Evolutionary conservation across 495 filamentous ascomycete species (phyloP).

Genomic region (Tuber microsphaerosporum): DNA sequence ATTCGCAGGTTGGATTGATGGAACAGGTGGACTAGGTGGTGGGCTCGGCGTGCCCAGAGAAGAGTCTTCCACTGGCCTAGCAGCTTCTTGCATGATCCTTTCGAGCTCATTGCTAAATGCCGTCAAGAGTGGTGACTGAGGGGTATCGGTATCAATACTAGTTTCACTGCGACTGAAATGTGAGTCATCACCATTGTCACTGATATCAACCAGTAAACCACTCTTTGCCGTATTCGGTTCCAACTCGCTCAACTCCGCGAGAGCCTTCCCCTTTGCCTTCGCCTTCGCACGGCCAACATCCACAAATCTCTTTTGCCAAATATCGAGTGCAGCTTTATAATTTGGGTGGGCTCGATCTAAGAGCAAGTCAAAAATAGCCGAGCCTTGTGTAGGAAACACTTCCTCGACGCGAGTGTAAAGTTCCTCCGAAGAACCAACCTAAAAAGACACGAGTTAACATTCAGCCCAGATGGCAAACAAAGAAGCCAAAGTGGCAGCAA

Average conservation of each 20-base stretch:
- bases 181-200: constrained; percentile 14
- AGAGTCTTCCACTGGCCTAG: constrained; percentile 20
- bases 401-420: constrained; percentile 37
- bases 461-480: background rate
- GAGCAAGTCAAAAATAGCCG: constrained; percentile 39
- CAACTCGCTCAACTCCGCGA: constrained; percentile 11
- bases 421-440: constrained; percentile 39
- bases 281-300: constrained; percentile 11
- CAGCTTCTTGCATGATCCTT: constrained; percentile 41
- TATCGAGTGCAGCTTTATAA: constrained; percentile 25
- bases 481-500: background rate
- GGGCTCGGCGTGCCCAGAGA: constrained; percentile 7
- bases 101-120: constrained; percentile 53
- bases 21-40: constrained; percentile 19
- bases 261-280: constrained; percentile 34
- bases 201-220: constrained; percentile 24
- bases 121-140: constrained; percentile 45
- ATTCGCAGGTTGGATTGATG: constrained; percentile 20
- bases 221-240: constrained; percentile 14
- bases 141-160: background rate
- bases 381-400: constrained; percentile 28
- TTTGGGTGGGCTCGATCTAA: constrained; percentile 17
- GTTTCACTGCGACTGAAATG: constrained; percentile 5
- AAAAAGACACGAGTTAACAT: background rate
- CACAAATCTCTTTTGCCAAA: constrained; percentile 24